These are phyloP conservation scores for Lagenidium giganteum DNA, from an alignment of 352 stramenopile genomes.

Conservation along the genomic window DNA sequence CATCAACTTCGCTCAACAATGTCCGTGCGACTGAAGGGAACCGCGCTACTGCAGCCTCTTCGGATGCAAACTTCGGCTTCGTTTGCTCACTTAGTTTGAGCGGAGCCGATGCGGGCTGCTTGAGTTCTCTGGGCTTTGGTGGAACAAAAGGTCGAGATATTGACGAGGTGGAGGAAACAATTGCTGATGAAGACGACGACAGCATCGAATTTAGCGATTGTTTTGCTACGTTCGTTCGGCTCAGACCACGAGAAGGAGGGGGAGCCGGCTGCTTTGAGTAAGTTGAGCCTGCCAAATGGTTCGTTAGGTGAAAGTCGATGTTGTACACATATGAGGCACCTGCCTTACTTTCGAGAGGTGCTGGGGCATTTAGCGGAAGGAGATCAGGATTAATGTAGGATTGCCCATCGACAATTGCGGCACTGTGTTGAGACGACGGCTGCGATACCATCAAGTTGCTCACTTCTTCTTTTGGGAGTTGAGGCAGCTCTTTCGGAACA, in stretches of 20 bases:
- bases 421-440: not conserved
- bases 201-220: constrained; percentile 49
- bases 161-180: constrained; percentile 60
- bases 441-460: too few species aligned
- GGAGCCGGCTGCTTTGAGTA: not conserved
- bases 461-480: too few species aligned
- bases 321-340: too few species aligned
- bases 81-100: not conserved
- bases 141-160: constrained; percentile 58
- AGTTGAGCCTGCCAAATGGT: too few species aligned
- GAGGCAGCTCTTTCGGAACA: too few species aligned
- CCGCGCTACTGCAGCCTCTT: constrained; percentile 6
- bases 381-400: constrained; percentile 76
- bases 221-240: too few species aligned
- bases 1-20: constrained; percentile 37
- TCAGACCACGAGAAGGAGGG: not conserved
- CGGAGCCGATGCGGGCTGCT: too few species aligned
- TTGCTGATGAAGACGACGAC: constrained; percentile 40
- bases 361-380: constrained; percentile 22
- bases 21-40: constrained; percentile 52
- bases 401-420: constrained; percentile 71
- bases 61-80: not conserved
- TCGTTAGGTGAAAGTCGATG: too few species aligned
- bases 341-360: not conserved
- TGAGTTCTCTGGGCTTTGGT: constrained; percentile 10